A percentile compares a stretch with the other conserved stretches of the same genome.
Evolutionary conservation across 2,329 filamentous ascomycete genomes (phyloP).

Genomic region (Xylariaceae sp.): DNA sequence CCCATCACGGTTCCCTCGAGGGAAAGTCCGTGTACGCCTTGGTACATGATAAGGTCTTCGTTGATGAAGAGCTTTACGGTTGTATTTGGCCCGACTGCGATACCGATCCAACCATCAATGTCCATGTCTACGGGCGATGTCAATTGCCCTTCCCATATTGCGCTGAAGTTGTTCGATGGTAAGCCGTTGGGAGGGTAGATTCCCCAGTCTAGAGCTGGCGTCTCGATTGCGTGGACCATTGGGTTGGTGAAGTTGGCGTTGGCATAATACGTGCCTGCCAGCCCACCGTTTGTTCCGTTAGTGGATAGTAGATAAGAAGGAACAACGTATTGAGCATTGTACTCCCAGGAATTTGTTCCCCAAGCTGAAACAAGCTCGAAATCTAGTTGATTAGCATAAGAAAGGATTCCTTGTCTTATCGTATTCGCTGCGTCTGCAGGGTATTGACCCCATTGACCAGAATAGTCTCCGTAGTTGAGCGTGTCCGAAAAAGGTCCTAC

Average conservation of each 20-base stretch:
- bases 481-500: conserved; percentile 39
- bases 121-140: conserved; percentile 34
- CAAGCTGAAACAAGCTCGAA: conserved; percentile 37
- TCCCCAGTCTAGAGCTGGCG: conserved; percentile 41
- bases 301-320: conserved; percentile 38
- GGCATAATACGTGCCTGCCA: conserved; percentile 39
- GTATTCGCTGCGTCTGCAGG: conserved; percentile 37
- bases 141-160: conserved; percentile 39
- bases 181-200: conserved; percentile 40
- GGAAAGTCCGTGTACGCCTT: conserved; percentile 24
- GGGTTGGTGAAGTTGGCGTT: conserved; percentile 35
- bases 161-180: conserved; percentile 43
- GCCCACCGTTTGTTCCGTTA: conserved; percentile 34
- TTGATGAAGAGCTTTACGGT: conserved; percentile 38
- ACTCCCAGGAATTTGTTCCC: conserved; percentile 42
- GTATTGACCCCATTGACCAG: conserved; percentile 38
- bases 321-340: conserved; percentile 41
- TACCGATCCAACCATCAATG: conserved; percentile 40
- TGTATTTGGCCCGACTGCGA: conserved; percentile 38
- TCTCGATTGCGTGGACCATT: conserved; percentile 29
- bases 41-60: conserved; percentile 24
- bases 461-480: conserved; percentile 43
- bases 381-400: conserved; percentile 22
- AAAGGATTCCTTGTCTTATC: conserved; percentile 34
- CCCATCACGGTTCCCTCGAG: conserved; percentile 33